These are phyloP conservation scores for Neopestalotiopsis sp. DNA, from an alignment of 2,329 filamentous ascomycete genomes.

Conservation along the genomic window DNA sequence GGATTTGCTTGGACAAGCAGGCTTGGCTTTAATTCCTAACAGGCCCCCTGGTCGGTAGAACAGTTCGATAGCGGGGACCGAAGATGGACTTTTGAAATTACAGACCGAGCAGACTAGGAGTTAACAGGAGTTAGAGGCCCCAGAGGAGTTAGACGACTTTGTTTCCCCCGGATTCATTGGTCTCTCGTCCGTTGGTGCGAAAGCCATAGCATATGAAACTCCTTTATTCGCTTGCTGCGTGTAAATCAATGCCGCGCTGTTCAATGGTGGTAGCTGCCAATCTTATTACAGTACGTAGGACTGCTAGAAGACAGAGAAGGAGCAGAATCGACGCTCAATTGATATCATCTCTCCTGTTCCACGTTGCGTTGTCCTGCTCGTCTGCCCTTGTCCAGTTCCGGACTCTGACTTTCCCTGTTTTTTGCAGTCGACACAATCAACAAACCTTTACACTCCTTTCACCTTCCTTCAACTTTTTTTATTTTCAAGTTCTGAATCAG, in stretches of 20 bases:
- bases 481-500: neutral
- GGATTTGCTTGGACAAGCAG: neutral
- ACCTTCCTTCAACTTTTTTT: neutral
- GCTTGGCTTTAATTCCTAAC: too few species aligned
- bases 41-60: neutral
- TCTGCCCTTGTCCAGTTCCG: neutral
- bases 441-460: neutral
- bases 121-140: conserved; percentile 2
- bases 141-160: neutral
- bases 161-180: neutral
- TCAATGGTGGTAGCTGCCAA: neutral
- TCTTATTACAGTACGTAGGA: neutral
- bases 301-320: neutral
- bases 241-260: neutral
- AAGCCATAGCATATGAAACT: neutral
- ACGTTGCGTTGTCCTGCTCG: neutral
- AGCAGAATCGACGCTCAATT: neutral
- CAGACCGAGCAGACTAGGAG: neutral
- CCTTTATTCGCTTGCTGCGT: neutral
- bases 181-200: neutral
- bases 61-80: neutral
- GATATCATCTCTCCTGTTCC: neutral
- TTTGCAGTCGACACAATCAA: neutral
- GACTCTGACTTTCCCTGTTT: neutral
- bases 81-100: neutral